Evolutionary conservation across 441 rosid species (phyloP).

Genomic region (Pelargonium fulgidum): DNA sequence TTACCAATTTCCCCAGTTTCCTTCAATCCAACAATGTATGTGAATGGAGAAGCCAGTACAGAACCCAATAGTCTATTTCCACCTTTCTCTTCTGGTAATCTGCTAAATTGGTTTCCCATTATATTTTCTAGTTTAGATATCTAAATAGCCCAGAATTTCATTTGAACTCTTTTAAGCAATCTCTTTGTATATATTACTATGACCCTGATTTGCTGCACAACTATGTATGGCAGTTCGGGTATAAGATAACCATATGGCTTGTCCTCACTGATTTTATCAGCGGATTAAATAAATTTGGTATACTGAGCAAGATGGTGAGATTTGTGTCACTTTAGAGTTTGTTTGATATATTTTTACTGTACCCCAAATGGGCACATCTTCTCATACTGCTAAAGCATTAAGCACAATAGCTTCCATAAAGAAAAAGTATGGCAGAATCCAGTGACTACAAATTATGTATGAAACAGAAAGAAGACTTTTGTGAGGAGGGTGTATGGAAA

Average conservation of each 20-base stretch:
- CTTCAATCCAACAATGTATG: too few relatives aligned
- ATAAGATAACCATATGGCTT: neutral
- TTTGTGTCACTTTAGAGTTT: neutral
- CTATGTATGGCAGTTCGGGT: neutral
- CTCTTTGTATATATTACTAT: neutral
- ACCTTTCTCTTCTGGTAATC: too few relatives aligned
- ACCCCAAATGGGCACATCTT: neutral
- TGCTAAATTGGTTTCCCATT: neutral
- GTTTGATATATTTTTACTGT: neutral
- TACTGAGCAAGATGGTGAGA: neutral
- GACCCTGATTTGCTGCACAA: neutral
- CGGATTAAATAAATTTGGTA: neutral
- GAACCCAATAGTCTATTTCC: too few relatives aligned
- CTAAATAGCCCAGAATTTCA: neutral
- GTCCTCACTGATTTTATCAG: neutral
- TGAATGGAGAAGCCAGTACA: too few relatives aligned
- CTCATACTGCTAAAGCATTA: neutral
- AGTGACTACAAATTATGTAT: neutral
- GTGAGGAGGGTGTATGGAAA: neutral
- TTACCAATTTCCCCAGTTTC: too few relatives aligned
- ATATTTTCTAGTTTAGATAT: neutral
- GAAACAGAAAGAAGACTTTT: neutral
- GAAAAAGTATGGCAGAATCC: neutral
- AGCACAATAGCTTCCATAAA: neutral
- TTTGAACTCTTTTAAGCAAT: neutral